phyloP scores from a whole-genome alignment of 148 eudicot genomes.

The Suaeda aralocaspica region DNA sequence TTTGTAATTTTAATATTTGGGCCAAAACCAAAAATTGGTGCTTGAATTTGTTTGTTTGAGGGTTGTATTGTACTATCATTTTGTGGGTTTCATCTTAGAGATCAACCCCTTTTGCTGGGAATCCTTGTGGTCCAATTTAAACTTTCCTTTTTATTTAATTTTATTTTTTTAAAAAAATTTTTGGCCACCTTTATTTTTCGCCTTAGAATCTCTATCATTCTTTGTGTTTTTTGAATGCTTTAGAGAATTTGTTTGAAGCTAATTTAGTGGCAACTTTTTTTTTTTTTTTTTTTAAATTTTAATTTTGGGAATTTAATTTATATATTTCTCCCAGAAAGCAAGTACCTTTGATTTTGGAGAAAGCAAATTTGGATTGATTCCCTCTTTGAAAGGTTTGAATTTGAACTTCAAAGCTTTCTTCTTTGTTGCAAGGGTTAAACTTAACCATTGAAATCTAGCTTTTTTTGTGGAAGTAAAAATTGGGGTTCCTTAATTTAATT shows the following conservation, averaged over 20 bases:
- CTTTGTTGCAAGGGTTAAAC: constrained; percentile 22
- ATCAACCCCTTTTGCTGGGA: constrained; percentile 13
- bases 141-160: not conserved
- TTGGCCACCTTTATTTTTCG: not conserved
- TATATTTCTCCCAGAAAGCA: constrained; percentile 22
- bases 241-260: constrained; percentile 15
- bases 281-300: not conserved
- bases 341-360: constrained; percentile 30
- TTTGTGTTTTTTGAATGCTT: constrained; percentile 26
- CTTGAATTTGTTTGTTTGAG: constrained; percentile 1
- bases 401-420: constrained; percentile 28
- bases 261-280: constrained; percentile 14
- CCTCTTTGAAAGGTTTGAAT: constrained; percentile 36
- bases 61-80: constrained; percentile 6
- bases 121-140: constrained; percentile 27
- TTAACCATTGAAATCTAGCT: too few relatives aligned
- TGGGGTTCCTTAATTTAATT: not conserved
- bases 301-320: too few relatives aligned
- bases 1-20: too few relatives aligned
- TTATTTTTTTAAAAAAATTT: not conserved
- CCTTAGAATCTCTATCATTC: constrained; percentile 23
- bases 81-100: constrained; percentile 26
- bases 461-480: not conserved
- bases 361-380: constrained; percentile 30
- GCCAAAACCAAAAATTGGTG: constrained; percentile 7